These are phyloP conservation scores for Calonectria pseudoreteaudii DNA, from an alignment of 2,329 filamentous ascomycete genomes.

Conservation along the genomic window DNA sequence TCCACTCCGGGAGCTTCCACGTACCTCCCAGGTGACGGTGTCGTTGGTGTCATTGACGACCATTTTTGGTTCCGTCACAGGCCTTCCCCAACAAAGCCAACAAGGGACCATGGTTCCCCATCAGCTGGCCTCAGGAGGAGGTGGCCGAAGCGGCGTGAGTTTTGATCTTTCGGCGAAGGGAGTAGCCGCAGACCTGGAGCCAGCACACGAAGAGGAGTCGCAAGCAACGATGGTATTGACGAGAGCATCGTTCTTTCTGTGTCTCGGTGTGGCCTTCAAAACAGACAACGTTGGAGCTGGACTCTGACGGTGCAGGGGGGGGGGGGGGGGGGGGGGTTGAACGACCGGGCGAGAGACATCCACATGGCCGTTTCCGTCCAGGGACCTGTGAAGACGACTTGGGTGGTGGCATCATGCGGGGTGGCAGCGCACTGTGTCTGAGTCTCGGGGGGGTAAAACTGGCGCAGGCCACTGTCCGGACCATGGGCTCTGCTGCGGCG, in stretches of 20 bases:
- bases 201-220: background rate
- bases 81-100: constrained; percentile 11
- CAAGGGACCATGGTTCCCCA: constrained; percentile 1
- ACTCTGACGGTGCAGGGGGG: constrained; percentile 1
- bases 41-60: constrained; percentile 14
- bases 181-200: background rate
- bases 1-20: constrained; percentile 1
- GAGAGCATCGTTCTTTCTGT: background rate
- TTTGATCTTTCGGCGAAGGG: background rate
- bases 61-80: constrained; percentile 12
- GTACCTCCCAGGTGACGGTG: constrained; percentile 13
- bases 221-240: constrained; percentile 13
- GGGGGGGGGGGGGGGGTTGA: constrained; percentile 7
- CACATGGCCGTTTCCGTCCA: constrained; percentile 34
- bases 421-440: constrained; percentile 39
- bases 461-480: constrained; percentile 24
- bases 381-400: constrained; percentile 20
- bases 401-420: constrained; percentile 43
- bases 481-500: constrained; percentile 6
- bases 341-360: constrained; percentile 14
- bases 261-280: constrained; percentile 18
- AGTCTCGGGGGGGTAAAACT: constrained; percentile 20
- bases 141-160: background rate
- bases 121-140: constrained; percentile 10
- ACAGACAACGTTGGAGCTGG: constrained; percentile 18